Evolutionary conservation across 179 eudicot species (phyloP).

Genomic region (Vitellaria paradoxa): DNA sequence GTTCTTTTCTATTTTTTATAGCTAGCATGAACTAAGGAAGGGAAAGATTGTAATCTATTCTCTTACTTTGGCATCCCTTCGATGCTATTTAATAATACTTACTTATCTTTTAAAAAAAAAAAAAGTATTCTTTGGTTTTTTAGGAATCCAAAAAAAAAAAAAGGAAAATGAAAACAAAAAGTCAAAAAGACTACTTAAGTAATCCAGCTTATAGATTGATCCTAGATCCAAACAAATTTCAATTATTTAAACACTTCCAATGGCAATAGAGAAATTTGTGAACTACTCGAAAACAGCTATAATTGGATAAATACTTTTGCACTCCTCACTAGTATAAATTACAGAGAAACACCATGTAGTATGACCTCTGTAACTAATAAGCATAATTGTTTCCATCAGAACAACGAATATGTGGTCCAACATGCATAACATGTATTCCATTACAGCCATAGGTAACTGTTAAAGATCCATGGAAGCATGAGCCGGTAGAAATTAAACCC

Average conservation of each 20-base stretch:
- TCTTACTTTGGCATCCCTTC: too few relatives aligned
- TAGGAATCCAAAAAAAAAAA: too few relatives aligned
- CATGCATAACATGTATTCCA: background rate
- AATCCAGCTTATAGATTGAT: too few relatives aligned
- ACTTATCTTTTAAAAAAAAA: too few relatives aligned
- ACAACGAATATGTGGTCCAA: background rate
- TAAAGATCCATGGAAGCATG: background rate
- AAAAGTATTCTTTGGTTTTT: background rate
- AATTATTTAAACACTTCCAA: conserved; percentile 5
- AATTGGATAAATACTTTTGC: background rate
- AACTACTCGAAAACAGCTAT: background rate
- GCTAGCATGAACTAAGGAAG: too few relatives aligned
- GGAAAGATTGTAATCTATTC: too few relatives aligned
- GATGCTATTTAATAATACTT: too few relatives aligned
- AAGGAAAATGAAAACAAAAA: too few relatives aligned
- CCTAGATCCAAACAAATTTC: too few relatives aligned
- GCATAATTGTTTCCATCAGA: background rate
- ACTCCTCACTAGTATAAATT: conserved; percentile 2
- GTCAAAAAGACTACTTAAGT: too few relatives aligned
- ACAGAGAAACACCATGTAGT: background rate
- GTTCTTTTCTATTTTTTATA: too few relatives aligned
- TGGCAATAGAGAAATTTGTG: background rate
- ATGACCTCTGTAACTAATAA: background rate
- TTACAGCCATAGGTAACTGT: background rate
- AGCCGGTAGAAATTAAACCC: background rate